Base-by-base conservation (phyloP, 2,329 filamentous ascomycete genomes). In the Plectosphaerella cucumerina region DNA sequence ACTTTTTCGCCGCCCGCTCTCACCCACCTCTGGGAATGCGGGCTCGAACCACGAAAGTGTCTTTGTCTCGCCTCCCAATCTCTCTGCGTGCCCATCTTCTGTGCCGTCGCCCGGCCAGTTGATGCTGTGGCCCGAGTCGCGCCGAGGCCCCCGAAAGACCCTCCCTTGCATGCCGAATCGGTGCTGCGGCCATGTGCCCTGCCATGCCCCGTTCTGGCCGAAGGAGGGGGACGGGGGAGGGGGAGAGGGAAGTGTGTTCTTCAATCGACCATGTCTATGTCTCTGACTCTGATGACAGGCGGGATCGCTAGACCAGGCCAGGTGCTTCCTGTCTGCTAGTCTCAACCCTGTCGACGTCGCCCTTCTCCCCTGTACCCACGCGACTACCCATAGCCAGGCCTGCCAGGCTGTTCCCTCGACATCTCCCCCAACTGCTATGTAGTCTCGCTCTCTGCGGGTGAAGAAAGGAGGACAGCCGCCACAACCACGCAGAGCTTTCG, bases 111-210 rank as follows among this genome's bases (percentile, higher is more conserved):
- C 35, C 17, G 34, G 34, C n/a, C 33, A 34, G 45, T 23, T 23
- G 33, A 33, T 47, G 45, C 45, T 37, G 34, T 22, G 33, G n/a
- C 18, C 17, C 39, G 39, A 42, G 39, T 42, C 17, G n/a, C 39
- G 39, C 39, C 39, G 39, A 42, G 26, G 26, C 26, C 26, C 26
- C 26, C 6, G 26, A 11, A 17, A 22, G 3, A 6, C 17, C 15
- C 45, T 47, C 45, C 45, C 45, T 47, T 47, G 45, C 45, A 47
- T 47, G 39, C 39, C 39, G 35, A 15, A 8, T 42, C n/a, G 18
- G 17, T 18, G 39, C 20, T n/a, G 18, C 17, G 14, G 34, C 45
- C 45, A 47, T 47, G 45, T 47, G 45, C 11, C 45, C 31, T 37
- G 33, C n/a, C 45, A 39, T 39, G 26, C 8, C 26, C 26, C 8